Conservation (phyloP, 208 protist species). For the Leishmania guyanensis region DNA sequence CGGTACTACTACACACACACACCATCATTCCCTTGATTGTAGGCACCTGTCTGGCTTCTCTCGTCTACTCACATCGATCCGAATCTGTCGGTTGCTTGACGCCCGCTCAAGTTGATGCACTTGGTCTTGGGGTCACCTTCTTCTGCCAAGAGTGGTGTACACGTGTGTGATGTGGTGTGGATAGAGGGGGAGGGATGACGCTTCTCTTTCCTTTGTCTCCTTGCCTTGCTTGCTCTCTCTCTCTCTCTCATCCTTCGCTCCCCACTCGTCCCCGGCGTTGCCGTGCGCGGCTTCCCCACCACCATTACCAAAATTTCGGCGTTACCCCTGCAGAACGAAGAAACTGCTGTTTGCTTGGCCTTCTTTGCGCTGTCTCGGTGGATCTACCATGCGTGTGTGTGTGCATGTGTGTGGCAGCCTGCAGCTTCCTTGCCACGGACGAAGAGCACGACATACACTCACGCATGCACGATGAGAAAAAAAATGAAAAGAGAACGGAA, state of each 20-base stretch:
- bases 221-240: background rate
- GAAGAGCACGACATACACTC: too few relatives aligned
- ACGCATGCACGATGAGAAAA: too few relatives aligned
- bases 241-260: background rate
- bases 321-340: background rate
- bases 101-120: background rate
- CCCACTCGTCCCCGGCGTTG: background rate
- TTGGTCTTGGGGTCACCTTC: background rate
- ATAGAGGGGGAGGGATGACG: background rate
- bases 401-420: background rate
- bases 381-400: background rate
- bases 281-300: background rate
- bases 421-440: too few relatives aligned
- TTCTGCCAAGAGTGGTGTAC: background rate
- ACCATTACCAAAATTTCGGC: background rate
- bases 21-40: background rate
- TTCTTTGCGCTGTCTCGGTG: background rate
- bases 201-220: background rate
- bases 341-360: background rate
- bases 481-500: background rate
- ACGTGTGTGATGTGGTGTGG: background rate
- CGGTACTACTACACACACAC: background rate
- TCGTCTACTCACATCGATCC: background rate
- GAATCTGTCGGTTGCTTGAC: background rate
- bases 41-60: background rate